Base-by-base conservation (phyloP, 441 rosid genomes). In the Aleurites moluccanus region DNA sequence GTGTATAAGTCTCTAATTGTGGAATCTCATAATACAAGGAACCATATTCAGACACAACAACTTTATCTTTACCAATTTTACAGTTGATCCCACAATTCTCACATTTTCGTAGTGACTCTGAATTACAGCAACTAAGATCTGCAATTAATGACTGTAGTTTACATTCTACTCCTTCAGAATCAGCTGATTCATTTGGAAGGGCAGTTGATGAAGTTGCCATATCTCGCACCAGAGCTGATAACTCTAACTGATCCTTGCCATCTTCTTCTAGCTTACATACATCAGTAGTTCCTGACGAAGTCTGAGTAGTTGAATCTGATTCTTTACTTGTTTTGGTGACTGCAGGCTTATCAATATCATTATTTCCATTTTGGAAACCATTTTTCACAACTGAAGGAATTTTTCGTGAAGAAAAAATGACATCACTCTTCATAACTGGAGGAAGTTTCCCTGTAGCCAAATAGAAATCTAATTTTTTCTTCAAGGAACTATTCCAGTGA, bases 401-500 rank as follows among this genome's bases (percentile, higher is more conserved):
- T 66, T 87, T 76, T 78, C 96, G 96, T 15, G 91, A 87, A 56
- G 86, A 64, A 64, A 64, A 52, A 62, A 49, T 25, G 21, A 83
- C 66, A 62, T 80, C 85, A 74, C 72, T 83, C 85, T 83, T 94
- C 35, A 80, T 56, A 73, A 75, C 80, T 23, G 92, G 88, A n/a
- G 98, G 94, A 78, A 92, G 94, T 63, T 86, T 73, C 76, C 95
- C 98, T 11, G 91, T 89, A 63, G 86, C 84, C 79, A 84, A 74
- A 83, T 84, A 92, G 83, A 88, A 85, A 60, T 94, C 97, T 73
- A 90, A 73, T 74, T 96, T 96, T 85, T 90, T 94, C 92, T 94
- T 96, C 92, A 96, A 70, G 75, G 98, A 94, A 78, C 98, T 92
- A 78, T 96, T 96, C 99, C 99, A 96, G 70, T 94, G 99, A 77